These are phyloP conservation scores for Prunus padus DNA, from an alignment of 306 rosid genomes.

Conservation along the genomic window DNA sequence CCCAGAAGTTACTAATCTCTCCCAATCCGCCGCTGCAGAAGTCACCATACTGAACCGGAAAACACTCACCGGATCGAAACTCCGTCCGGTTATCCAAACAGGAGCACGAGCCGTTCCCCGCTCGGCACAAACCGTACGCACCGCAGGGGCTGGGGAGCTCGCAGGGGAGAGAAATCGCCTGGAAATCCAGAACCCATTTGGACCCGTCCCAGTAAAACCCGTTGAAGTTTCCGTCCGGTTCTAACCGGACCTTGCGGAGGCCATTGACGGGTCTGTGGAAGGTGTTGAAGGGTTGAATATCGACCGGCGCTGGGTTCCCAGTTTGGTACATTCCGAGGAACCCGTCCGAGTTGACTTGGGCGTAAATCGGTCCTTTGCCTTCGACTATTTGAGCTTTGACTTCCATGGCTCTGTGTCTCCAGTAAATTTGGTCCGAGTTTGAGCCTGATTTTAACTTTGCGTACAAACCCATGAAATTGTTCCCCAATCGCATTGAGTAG, in stretches of 20 bases:
- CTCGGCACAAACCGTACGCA: slow-evolving; percentile 70
- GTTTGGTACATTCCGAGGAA: slow-evolving; percentile 82
- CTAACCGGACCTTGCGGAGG: slow-evolving; percentile 51
- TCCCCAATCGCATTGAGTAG: slow-evolving; percentile 53
- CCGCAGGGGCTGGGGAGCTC: slow-evolving; percentile 79
- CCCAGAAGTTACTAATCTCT: slow-evolving; percentile 30
- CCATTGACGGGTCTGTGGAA: slow-evolving; percentile 44
- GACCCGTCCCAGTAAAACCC: slow-evolving; percentile 73
- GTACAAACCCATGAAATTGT: slow-evolving; percentile 60
- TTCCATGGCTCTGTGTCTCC: slow-evolving; percentile 57
- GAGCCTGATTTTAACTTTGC: slow-evolving; percentile 20
- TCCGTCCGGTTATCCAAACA: slow-evolving; percentile 64
- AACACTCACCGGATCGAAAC: slow-evolving; percentile 44
- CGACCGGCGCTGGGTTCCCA: slow-evolving; percentile 44
- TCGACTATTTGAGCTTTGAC: slow-evolving; percentile 41
- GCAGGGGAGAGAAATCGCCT: slow-evolving; percentile 59
- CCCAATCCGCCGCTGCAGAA: slow-evolving; percentile 44
- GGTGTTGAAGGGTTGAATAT: slow-evolving; percentile 57
- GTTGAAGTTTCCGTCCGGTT: slow-evolving; percentile 67
- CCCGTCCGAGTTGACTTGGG: slow-evolving; percentile 59
- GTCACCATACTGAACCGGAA: slow-evolving; percentile 24
- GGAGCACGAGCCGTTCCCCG: slow-evolving; percentile 52
- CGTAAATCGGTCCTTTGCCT: slow-evolving; percentile 61
- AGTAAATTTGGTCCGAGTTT: slow-evolving; percentile 40
- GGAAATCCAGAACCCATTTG: slow-evolving; percentile 48